phyloP scores from a whole-genome alignment of 1,284 basidiomycete species.

The Quambalaria eucalypti region DNA sequence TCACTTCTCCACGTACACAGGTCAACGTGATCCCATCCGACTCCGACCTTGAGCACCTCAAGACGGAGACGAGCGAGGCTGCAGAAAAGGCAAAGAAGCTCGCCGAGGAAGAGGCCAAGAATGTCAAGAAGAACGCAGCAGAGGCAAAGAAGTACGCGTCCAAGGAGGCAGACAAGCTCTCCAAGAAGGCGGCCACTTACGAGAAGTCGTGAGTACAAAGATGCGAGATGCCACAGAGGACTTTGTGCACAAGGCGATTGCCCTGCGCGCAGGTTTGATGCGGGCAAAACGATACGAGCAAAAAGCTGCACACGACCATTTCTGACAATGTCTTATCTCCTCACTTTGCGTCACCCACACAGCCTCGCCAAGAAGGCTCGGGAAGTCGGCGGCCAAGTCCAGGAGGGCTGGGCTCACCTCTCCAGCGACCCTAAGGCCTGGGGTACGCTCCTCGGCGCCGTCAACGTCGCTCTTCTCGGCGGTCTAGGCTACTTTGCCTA shows the following conservation, averaged over 20 bases:
- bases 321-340: too few relatives aligned
- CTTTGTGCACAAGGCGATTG: too few relatives aligned
- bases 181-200: neutral
- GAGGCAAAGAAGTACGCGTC: neutral
- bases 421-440: constrained; percentile 39
- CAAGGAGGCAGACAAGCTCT: neutral
- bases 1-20: neutral
- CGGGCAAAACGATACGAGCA: too few relatives aligned
- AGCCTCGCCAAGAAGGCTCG: constrained; percentile 17
- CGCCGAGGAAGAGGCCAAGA: constrained; percentile 13
- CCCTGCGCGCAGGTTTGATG: too few relatives aligned
- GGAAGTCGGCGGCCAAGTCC: constrained; percentile 6
- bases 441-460: constrained; percentile 35
- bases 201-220: too few relatives aligned
- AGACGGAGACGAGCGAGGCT: constrained; percentile 29
- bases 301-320: too few relatives aligned
- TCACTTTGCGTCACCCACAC: too few relatives aligned
- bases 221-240: too few relatives aligned
- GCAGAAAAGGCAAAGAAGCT: constrained; percentile 21
- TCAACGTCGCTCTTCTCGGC: constrained; percentile 39
- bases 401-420: constrained; percentile 24
- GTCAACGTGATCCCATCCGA: constrained; percentile 27
- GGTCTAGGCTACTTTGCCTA: constrained; percentile 41
- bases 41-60: constrained; percentile 25
- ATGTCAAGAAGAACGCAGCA: neutral